phyloP scores from a whole-genome alignment of 1,284 basidiomycete species.

The Trichosporon sp. region DNA sequence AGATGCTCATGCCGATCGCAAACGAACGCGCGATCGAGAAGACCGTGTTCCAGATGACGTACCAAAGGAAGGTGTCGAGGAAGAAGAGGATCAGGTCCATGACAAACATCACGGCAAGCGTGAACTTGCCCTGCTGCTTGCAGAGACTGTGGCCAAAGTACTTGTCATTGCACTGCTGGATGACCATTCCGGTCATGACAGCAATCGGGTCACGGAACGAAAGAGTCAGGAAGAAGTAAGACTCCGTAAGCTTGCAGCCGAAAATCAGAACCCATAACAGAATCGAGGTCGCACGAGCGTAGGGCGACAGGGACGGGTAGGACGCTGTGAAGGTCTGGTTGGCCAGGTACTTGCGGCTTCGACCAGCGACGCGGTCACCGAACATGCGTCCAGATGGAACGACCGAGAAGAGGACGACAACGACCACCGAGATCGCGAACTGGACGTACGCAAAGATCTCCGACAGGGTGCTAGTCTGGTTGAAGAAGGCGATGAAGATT shows the following conservation, averaged over 20 bases:
- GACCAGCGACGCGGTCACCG: conserved; percentile 87
- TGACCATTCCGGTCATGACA: conserved; percentile 89
- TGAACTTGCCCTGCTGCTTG: conserved; percentile 82
- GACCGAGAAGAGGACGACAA: conserved; percentile 73
- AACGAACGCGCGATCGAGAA: conserved; percentile 88
- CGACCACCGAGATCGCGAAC: conserved; percentile 77
- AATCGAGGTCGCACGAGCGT: conserved; percentile 64
- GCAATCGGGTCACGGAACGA: conserved; percentile 85
- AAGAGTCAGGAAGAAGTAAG: conserved; percentile 89
- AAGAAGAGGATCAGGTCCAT: conserved; percentile 94
- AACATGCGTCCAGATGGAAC: conserved; percentile 85
- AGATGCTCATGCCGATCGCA: conserved; percentile 81
- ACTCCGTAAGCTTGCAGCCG: conserved; percentile 87
- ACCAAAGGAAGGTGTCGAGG: conserved; percentile 96
- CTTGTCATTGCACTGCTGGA: conserved; percentile 77
- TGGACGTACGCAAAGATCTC: conserved; percentile 87
- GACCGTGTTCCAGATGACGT: conserved; percentile 87
- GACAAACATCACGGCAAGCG: conserved; percentile 89
- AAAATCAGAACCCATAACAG: conserved; percentile 83
- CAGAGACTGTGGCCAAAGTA: conserved; percentile 75
- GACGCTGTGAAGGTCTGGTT: conserved; percentile 93
- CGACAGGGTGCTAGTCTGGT: conserved; percentile 59
- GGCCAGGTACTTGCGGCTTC: conserved; percentile 87
- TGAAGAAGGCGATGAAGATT: conserved; percentile 77
- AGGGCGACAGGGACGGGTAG: conserved; percentile 65